Evolutionary conservation across 176 grass and related monocot genomes (phyloP), one percentile per base, ranked within the genome.

Genomic region (Elaeis guineensis): DNA sequence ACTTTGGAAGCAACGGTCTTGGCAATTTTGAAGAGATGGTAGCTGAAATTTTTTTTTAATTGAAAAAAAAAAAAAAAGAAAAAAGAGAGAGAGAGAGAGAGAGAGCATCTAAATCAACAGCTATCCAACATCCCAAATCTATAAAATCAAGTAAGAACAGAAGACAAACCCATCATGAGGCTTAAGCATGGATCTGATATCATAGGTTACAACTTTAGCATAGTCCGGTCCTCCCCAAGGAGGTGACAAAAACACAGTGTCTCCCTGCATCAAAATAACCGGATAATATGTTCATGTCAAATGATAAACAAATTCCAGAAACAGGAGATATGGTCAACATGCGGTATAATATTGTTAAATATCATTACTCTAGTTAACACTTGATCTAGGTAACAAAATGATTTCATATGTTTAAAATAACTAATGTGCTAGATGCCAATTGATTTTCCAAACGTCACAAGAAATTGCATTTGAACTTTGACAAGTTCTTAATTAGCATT

Each of bases 211-310:
- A 50, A 77, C 74, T 81, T 88, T 91, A 51, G 64, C 58, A 77
- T 97, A 97, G 70, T 91, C 83, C 21, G 92, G 92, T 65, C 92
- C 92, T 18, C 87, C 92, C 92, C 92, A 97, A 76, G 92, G 92
- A 67, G 92, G 92, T 12, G 92, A 97, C 84, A 91, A 77, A 54
- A 97, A 97, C 72, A 72, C 81, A 28, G 78, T 85, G 70, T 77
- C 81, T 74, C 87, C 92, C 87, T 97, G 57, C 44, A 85, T 57
- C 25, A 29, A 17, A 14, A 51, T 44, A 44, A 11, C 35, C 35
- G 2, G 9, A 44, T 44, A 14, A 12, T 3, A 12, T 8, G 2
- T 44, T 44, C 35, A 3, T 1, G 11, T 44, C 35, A 12, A 44
- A 44, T 44, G 35, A 44, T 14, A 44, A 44, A 17, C 19, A 65